Conservation (phyloP, 192 early-diverging fungal genomes). For the Backusella psychrophila region DNA sequence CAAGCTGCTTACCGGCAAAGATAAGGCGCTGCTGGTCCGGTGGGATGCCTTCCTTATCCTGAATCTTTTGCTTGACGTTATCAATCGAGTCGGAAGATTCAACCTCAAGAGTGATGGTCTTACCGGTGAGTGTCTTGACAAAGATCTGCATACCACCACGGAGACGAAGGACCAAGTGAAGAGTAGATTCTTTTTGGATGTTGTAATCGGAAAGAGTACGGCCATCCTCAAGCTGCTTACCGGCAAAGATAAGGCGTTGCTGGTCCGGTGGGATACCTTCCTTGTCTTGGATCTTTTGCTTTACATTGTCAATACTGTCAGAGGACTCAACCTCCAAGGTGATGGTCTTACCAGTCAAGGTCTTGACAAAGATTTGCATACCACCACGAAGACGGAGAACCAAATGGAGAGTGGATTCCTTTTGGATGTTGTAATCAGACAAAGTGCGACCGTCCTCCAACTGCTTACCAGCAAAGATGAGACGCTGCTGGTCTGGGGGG, state of each 20-base stretch:
- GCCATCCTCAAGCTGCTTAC: slow-evolving; percentile 80
- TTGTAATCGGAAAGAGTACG: slow-evolving; percentile 72
- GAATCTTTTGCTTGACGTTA: slow-evolving; percentile 37
- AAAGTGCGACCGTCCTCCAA: slow-evolving; percentile 73
- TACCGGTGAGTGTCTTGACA: slow-evolving; percentile 36
- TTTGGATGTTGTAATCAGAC: slow-evolving; percentile 79
- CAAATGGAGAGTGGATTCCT: slow-evolving; percentile 77
- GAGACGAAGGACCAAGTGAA: slow-evolving; percentile 75
- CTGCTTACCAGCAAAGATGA: slow-evolving; percentile 83
- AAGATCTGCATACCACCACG: slow-evolving; percentile 64
- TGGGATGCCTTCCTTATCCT: slow-evolving; percentile 30
- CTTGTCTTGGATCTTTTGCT: slow-evolving; percentile 95
- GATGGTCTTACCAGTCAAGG: slow-evolving; percentile 95
- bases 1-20: slow-evolving; percentile 81
- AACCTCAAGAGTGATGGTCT: slow-evolving; percentile 31
- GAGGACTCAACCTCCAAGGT: slow-evolving; percentile 87
- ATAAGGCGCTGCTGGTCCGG: slow-evolving; percentile 65
- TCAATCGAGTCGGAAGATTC: slow-evolving; percentile 34
- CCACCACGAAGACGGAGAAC: slow-evolving; percentile 82
- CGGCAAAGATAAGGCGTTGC: slow-evolving; percentile 78
- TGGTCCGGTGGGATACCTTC: slow-evolving; percentile 89
- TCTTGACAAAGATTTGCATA: slow-evolving; percentile 79
- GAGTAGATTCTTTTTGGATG: slow-evolving; percentile 81
- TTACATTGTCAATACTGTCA: slow-evolving; percentile 77
- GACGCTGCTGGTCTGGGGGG: slow-evolving; percentile 79